Evolutionary conservation across 176 grass and related monocot species (phyloP), one percentile per base, ranked within the genome.

Genomic region (Oryza rufipogon): DNA sequence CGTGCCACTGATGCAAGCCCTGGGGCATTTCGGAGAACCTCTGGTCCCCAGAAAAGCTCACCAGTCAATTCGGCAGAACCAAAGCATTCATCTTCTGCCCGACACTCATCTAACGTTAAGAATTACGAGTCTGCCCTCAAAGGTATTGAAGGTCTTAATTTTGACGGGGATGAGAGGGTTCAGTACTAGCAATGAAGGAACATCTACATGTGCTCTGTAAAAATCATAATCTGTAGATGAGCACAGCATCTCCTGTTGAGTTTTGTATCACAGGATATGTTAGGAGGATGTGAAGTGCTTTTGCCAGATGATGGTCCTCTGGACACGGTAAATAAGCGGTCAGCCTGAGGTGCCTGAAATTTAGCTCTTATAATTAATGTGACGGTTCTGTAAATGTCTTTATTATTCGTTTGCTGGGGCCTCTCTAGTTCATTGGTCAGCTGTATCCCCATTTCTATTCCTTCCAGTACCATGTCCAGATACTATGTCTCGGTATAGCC

Each of bases 141-240:
- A 88, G 95, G 95, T 54, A 87, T 98, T 41, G 92, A 98, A 87
- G 86, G 86, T 82, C 92, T 98, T 86, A 91, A 90, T 80, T 93
- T 98, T 72, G 89, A 98, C 5, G 63, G 82, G 0, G 85, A 91
- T 16, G 87, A 95, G 85, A 87, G 91, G 58, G 72, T 79, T 86
- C 85, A 92, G 73, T 95, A 90, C 83, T 97, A 94, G 85, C 76
- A 70, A 51, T 82, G 84, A 72, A 77, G 71, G 52, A 76, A 79
- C 81, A 80, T 82, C 74, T 41, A 49, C 56, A 33, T 84, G 54
- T 78, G 73, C 80, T 64, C 20, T 84, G 84, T 89, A 89, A 84
- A 92, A 89, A 92, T 87, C 70, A 80, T 84, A 71, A 84, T 84
- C 70, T 84, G 81, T 72, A 38, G 66, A 83, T 80, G 36, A 71